Percentiles rank a stretch among this genome's conserved stretches.
These are phyloP conservation scores for Penicillium hordei DNA, from an alignment of 2,329 filamentous ascomycete genomes.

Conservation along the genomic window DNA sequence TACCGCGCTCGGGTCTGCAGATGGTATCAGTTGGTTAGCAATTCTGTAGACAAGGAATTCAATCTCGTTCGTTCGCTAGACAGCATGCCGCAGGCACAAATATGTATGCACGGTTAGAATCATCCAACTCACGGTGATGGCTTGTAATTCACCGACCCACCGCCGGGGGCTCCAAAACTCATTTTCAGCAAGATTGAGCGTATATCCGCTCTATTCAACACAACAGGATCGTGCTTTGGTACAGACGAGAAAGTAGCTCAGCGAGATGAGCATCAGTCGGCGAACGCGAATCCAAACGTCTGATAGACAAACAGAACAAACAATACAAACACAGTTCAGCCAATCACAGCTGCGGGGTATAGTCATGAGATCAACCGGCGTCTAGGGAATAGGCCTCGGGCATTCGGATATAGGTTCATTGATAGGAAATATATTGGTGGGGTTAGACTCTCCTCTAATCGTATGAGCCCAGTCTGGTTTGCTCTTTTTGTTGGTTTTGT, in stretches of 20 bases:
- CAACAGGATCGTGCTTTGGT: background rate
- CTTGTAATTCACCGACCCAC: conserved; percentile 62
- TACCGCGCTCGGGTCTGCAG: conserved; percentile 79
- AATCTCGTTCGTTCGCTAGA: background rate
- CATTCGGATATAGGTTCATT: background rate
- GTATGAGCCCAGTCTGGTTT: background rate
- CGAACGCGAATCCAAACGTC: background rate
- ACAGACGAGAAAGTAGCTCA: background rate
- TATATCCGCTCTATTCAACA: background rate
- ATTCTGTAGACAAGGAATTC: background rate
- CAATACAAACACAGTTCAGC: conserved; percentile 24
- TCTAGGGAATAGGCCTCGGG: background rate
- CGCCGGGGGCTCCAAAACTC: conserved; percentile 71
- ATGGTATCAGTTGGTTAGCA: conserved; percentile 1
- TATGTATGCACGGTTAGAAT: background rate
- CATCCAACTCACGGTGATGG: conserved; percentile 62
- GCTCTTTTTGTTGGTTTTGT: background rate
- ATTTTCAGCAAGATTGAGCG: conserved; percentile 22
- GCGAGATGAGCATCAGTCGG: conserved; percentile 1
- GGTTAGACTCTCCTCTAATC: background rate
- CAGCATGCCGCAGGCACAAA: conserved; percentile 4
- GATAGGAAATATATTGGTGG: background rate
- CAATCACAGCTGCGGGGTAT: conserved; percentile 14
- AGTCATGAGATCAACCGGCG: background rate
- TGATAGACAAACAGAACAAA: conserved; percentile 35